phyloP scores from a whole-genome alignment of 805 yeast genomes.

The Ogataea degrootiae region DNA sequence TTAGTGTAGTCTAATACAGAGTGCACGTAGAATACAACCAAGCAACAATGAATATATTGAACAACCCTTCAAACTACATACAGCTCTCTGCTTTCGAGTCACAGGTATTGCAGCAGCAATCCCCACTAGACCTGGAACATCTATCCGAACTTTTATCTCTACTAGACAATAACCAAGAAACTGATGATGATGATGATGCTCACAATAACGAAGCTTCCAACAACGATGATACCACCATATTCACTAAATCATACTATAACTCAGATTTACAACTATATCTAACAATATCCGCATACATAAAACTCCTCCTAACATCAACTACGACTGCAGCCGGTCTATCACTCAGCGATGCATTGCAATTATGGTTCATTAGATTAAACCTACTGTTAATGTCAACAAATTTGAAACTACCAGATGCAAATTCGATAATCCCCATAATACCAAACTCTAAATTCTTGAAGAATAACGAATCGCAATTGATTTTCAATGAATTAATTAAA shows the following conservation, averaged over 20 bases:
- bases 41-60: too few relatives aligned
- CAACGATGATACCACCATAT: not conserved
- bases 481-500: conserved; percentile 21
- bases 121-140: too few relatives aligned
- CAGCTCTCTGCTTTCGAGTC: too few relatives aligned
- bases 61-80: too few relatives aligned
- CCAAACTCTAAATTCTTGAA: conserved; percentile 25
- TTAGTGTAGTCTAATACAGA: too few relatives aligned
- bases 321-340: conserved; percentile 11
- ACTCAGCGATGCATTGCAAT: conserved; percentile 35
- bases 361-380: conserved; percentile 34
- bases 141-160: conserved; percentile 1
- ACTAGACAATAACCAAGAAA: too few relatives aligned
- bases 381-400: conserved; percentile 17
- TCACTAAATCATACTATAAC: not conserved
- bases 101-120: too few relatives aligned
- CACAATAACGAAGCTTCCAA: not conserved
- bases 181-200: too few relatives aligned
- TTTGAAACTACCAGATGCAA: conserved; percentile 6
- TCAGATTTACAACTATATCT: conserved; percentile 12
- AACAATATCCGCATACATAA: conserved; percentile 25
- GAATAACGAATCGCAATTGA: conserved; percentile 23
- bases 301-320: conserved; percentile 22
- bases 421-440: conserved; percentile 19
- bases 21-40: too few relatives aligned